Conservation (phyloP, 2,329 filamentous ascomycete genomes). For the Paecilomyces formosus region DNA sequence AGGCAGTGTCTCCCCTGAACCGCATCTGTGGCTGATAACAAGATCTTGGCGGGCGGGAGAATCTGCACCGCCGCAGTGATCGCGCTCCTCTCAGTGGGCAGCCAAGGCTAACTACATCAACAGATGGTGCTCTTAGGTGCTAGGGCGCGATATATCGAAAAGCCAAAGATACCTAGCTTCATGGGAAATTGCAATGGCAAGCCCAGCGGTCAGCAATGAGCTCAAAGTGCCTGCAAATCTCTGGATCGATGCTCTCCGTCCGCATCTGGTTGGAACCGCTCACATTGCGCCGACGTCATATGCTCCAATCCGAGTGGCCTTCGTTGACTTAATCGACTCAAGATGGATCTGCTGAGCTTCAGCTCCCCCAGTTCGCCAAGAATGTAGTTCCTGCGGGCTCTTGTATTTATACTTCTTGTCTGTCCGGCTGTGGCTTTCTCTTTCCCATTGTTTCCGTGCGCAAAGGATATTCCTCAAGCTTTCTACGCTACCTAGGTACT, state of each 20-base stretch:
- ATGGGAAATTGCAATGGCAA: too few species aligned
- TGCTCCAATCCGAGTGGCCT: neutral
- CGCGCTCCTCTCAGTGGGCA: neutral
- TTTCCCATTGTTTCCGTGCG: neutral
- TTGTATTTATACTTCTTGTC: neutral
- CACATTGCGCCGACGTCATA: neutral
- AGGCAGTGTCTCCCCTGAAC: neutral
- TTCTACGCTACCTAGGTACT: neutral
- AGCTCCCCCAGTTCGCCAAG: neutral
- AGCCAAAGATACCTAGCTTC: neutral
- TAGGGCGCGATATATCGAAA: neutral
- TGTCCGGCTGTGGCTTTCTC: neutral
- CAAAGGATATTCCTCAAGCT: neutral
- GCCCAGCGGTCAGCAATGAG: neutral
- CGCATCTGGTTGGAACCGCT: neutral
- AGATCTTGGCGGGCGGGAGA: neutral
- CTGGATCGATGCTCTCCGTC: neutral
- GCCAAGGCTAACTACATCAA: neutral
- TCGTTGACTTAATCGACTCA: neutral
- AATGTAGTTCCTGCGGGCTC: conserved; percentile 11
- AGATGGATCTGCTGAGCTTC: neutral
- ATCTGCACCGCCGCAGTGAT: neutral
- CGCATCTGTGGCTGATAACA: neutral
- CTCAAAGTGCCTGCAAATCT: neutral
- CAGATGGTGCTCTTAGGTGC: neutral